phyloP scores from a whole-genome alignment of 1,284 basidiomycete genomes.

The Filobasidium uniguttulatum region DNA sequence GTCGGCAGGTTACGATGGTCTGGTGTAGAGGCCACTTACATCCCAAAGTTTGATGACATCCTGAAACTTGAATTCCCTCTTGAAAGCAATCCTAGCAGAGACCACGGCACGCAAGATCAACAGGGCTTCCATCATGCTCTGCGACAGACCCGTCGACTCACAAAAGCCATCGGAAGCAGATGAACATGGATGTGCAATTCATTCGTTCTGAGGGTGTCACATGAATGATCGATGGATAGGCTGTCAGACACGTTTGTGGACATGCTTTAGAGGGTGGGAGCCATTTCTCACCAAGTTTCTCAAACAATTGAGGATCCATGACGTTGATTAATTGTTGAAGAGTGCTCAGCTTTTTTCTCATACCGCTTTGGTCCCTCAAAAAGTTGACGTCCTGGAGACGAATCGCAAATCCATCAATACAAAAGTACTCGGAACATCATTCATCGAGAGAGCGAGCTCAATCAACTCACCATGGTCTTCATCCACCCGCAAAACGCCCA shows the following conservation, averaged over 20 bases:
- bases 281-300: slow-evolving; percentile 56
- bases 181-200: slow-evolving; percentile 87
- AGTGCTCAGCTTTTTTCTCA: slow-evolving; percentile 82
- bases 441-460: too few relatives aligned
- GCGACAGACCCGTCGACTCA: too few relatives aligned
- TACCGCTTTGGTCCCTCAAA: slow-evolving; percentile 88
- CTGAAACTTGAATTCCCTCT: slow-evolving; percentile 84
- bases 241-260: background rate
- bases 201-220: slow-evolving; percentile 53
- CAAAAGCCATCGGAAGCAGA: slow-evolving; percentile 73
- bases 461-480: slow-evolving; percentile 66
- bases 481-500: slow-evolving; percentile 94
- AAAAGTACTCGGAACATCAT: background rate
- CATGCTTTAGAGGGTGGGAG: too few relatives aligned
- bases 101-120: slow-evolving; percentile 33
- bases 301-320: slow-evolving; percentile 87
- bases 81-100: slow-evolving; percentile 55
- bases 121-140: background rate
- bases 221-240: background rate
- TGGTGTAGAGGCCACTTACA: slow-evolving; percentile 27
- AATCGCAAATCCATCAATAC: background rate
- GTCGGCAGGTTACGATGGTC: background rate
- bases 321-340: slow-evolving; percentile 79
- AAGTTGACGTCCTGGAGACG: slow-evolving; percentile 71
- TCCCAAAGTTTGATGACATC: slow-evolving; percentile 89